A percentile compares a stretch with the other conserved stretches of the same genome.
phyloP scores from a whole-genome alignment of 768 basidiomycete genomes.

The Sarcodon sp. region DNA sequence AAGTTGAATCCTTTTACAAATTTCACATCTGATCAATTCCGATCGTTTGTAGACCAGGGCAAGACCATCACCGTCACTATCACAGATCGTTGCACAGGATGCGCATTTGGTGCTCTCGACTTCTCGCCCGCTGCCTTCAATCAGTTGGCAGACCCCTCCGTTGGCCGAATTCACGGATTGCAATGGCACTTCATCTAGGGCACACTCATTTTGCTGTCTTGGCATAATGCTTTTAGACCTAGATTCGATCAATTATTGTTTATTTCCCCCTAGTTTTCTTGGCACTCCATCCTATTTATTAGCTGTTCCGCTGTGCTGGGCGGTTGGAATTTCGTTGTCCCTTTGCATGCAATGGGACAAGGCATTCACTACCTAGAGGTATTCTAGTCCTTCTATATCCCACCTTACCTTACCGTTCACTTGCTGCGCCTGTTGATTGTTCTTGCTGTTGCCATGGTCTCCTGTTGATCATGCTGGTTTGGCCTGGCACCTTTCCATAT shows the following conservation, averaged over 20 bases:
- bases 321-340: too few species aligned
- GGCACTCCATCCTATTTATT: neutral
- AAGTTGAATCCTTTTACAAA: constrained; percentile 11
- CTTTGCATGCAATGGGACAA: too few species aligned
- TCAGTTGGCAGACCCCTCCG: constrained; percentile 23
- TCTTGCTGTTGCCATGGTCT: too few species aligned
- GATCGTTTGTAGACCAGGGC: constrained; percentile 29
- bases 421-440: too few species aligned
- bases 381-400: too few species aligned
- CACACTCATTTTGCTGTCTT: too few species aligned
- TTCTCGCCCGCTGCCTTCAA: constrained; percentile 48
- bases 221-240: too few species aligned
- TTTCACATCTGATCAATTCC: constrained; percentile 2
- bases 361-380: too few species aligned
- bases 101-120: constrained; percentile 40
- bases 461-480: too few species aligned
- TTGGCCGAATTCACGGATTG: constrained; percentile 40
- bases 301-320: too few species aligned
- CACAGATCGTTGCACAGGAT: constrained; percentile 53
- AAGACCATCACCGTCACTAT: constrained; percentile 34
- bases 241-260: neutral
- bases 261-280: neutral
- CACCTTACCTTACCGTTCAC: too few species aligned
- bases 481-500: too few species aligned
- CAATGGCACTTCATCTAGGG: constrained; percentile 34